Conservation (phyloP, 257 asterid genomes). For the Thymus quinquecostatus region DNA sequence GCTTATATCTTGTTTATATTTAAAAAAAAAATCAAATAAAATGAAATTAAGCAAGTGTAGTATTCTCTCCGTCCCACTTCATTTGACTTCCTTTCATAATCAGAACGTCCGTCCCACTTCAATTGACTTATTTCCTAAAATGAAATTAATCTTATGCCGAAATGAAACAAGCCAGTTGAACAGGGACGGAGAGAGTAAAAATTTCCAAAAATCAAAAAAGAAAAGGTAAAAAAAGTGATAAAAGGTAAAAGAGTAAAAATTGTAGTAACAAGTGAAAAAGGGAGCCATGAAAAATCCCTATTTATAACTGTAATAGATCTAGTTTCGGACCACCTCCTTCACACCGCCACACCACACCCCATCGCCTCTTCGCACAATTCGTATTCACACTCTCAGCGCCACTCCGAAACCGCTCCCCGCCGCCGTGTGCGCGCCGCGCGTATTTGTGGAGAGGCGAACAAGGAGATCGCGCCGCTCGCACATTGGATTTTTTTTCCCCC, state of each 20-base stretch:
- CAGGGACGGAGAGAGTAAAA: background rate
- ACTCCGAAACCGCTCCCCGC: slow-evolving; percentile 7
- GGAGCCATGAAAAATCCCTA: slow-evolving; percentile 33
- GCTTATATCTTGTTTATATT: background rate
- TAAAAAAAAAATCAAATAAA: no score
- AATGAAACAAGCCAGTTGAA: no score
- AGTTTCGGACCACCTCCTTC: slow-evolving; percentile 28
- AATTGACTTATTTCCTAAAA: no score
- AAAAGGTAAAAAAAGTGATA: background rate
- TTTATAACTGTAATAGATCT: slow-evolving; percentile 36
- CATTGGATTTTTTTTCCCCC: background rate
- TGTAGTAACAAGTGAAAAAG: background rate
- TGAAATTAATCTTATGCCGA: no score
- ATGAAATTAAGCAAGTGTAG: no score
- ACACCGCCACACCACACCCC: slow-evolving; percentile 21
- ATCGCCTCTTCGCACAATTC: slow-evolving; percentile 4
- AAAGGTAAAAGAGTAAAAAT: background rate
- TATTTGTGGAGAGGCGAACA: slow-evolving; percentile 19
- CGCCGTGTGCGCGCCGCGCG: slow-evolving; percentile 16
- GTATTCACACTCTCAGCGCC: slow-evolving; percentile 25
- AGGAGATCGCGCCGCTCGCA: background rate
- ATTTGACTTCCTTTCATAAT: no score
- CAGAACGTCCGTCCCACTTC: no score
- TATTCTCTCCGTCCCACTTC: no score
- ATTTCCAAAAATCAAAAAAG: background rate